Conservation (phyloP, 768 basidiomycete species). For the Boletus bicolor region DNA sequence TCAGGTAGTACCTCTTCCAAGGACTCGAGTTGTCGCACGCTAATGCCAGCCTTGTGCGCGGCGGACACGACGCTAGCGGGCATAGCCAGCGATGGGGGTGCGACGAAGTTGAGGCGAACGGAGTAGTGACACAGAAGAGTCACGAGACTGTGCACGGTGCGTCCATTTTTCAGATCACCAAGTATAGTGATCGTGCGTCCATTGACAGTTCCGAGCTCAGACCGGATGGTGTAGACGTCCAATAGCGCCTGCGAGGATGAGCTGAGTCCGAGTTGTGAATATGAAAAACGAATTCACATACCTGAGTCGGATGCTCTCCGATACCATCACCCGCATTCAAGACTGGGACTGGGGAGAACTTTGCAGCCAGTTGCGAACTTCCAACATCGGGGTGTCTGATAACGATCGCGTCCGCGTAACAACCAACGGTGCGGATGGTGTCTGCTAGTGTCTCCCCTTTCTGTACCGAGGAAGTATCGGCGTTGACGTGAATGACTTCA, state of each 20-base stretch:
- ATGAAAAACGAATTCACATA: conserved; percentile 30
- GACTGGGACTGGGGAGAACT: conserved; percentile 92
- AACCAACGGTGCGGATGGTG: conserved; percentile 90
- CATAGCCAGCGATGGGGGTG: conserved; percentile 85
- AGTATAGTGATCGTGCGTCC: conserved; percentile 90
- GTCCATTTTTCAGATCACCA: conserved; percentile 96
- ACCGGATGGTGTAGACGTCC: conserved; percentile 93
- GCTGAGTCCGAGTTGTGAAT: conserved; percentile 1
- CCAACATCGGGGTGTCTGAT: conserved; percentile 93
- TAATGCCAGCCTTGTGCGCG: conserved; percentile 79
- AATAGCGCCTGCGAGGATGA: conserved; percentile 57
- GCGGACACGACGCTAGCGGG: conserved; percentile 79
- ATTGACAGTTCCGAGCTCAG: conserved; percentile 96
- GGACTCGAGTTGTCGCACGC: conserved; percentile 77
- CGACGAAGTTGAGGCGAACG: conserved; percentile 93
- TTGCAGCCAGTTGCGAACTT: conserved; percentile 92
- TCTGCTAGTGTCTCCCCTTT: conserved; percentile 95
- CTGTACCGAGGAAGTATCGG: conserved; percentile 79
- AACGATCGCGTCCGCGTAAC: conserved; percentile 93
- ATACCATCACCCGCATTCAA: conserved; percentile 97
- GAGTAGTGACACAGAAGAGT: conserved; percentile 88
- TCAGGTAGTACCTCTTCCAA: conserved; percentile 88
- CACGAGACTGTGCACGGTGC: conserved; percentile 95
- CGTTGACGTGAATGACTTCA: conserved; percentile 82
- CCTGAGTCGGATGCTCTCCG: conserved; percentile 97